Evolutionary conservation across 2,329 filamentous ascomycete genomes (phyloP), one percentile per base, ranked within the genome.

Genomic region (Didymella arachidicola): DNA sequence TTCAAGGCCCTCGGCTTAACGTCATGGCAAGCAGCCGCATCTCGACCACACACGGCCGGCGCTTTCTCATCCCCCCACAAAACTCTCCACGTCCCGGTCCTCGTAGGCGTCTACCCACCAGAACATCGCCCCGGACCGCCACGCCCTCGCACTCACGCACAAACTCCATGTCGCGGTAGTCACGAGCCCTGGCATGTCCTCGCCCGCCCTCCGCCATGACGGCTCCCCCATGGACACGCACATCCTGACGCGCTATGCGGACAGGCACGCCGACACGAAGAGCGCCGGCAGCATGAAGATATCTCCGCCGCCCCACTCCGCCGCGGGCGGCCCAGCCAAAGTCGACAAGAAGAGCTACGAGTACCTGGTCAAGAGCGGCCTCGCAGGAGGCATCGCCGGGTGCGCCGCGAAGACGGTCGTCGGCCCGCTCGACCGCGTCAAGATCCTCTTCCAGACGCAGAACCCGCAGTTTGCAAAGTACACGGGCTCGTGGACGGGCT

Each of bases 401-500:
- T 97, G 93, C 80, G 93, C 92, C 65, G 95, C 91, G 61, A 99
- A 99, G 83, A 97, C 94, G 0, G 83, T 96, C 7, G 96, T 99
- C 36, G 95, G 93, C 25, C 95, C 95, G 25, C 90, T 99, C 64
- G 95, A 99, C 79, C 89, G 95, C 66, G 95, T 99, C 72, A 99
- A 99, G 80, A 99, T 99, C 73, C 89, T 99, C 56, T 98, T 99
- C 80, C 95, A 99, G 77, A 90, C 95, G 51, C 92, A 90, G 72
- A 97, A 95, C 72, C 95, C 95, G 3, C 89, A 95, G 67, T 99
- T 97, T 75, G 86, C 90, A 53, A 97, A 96, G 79, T 99, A 98
- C 75, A 88, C 92, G 1, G 91, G 93, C 39, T 93, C 90, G 41
- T 97, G 93, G 90, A 85, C 86, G 55, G 95, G 95, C 47, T 87